These are phyloP conservation scores for Hanseniaspora opuntiae DNA, from an alignment of 805 yeast genomes.

Conservation along the genomic window DNA sequence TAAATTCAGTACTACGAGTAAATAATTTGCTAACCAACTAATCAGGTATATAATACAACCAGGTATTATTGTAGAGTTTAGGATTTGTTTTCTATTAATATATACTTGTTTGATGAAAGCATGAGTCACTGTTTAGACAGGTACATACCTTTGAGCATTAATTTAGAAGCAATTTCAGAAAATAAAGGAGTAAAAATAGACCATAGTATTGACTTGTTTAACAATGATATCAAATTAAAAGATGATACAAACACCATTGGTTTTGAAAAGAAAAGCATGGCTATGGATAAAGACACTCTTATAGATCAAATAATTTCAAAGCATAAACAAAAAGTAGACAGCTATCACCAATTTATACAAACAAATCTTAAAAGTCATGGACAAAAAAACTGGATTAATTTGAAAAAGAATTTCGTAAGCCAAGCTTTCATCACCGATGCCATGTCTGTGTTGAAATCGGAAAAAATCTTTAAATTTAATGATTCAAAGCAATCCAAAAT, in stretches of 20 bases:
- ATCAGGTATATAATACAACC: too few relatives aligned
- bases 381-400: conserved; percentile 7
- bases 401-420: background rate
- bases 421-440: background rate
- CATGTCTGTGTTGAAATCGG: background rate
- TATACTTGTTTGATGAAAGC: background rate
- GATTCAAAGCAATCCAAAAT: background rate
- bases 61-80: too few relatives aligned
- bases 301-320: background rate
- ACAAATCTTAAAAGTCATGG: conserved; percentile 3
- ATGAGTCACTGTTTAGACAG: background rate
- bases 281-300: background rate
- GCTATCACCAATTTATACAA: background rate
- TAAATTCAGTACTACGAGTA: too few relatives aligned
- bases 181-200: background rate
- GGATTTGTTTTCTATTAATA: too few relatives aligned
- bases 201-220: background rate
- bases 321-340: background rate
- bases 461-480: background rate
- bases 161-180: background rate
- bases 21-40: too few relatives aligned
- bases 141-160: background rate
- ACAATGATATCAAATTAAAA: background rate
- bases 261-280: background rate
- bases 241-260: background rate